phyloP scores from a whole-genome alignment of 108 stramenopile species.

The Discostella stelligeroides region DNA sequence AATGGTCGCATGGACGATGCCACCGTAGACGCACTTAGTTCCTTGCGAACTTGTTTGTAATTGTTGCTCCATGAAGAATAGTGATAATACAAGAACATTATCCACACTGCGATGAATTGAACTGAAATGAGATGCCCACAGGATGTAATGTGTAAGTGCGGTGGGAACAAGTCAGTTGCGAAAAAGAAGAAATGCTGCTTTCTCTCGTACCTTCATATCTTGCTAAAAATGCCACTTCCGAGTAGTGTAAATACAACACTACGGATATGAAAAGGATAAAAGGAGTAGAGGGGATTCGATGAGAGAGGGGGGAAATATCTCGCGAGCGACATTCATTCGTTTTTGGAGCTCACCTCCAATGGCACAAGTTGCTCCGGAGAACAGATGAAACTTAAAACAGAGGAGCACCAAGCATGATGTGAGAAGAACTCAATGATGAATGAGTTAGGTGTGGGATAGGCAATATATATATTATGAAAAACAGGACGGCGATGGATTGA shows the following conservation, averaged over 20 bases:
- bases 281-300: background rate
- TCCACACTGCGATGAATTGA: constrained; percentile 32
- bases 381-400: constrained; percentile 27
- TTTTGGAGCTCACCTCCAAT: constrained; percentile 23
- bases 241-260: constrained; percentile 50
- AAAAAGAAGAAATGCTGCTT: background rate
- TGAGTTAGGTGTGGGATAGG: too few relatives aligned
- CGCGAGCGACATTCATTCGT: too few relatives aligned
- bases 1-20: constrained; percentile 42
- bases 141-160: too few relatives aligned
- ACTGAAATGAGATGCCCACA: too few relatives aligned
- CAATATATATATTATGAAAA: too few relatives aligned
- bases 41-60: constrained; percentile 22
- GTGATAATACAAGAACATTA: constrained; percentile 34
- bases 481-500: background rate
- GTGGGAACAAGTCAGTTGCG: too few relatives aligned
- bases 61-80: constrained; percentile 39
- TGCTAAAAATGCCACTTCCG: constrained; percentile 31
- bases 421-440: too few relatives aligned
- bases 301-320: background rate
- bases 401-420: background rate
- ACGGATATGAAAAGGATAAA: background rate
- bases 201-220: constrained; percentile 18
- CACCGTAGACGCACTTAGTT: constrained; percentile 17
- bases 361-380: constrained; percentile 30